Base-by-base conservation (phyloP, 2,329 filamentous ascomycete species). In the Curvularia lunata region DNA sequence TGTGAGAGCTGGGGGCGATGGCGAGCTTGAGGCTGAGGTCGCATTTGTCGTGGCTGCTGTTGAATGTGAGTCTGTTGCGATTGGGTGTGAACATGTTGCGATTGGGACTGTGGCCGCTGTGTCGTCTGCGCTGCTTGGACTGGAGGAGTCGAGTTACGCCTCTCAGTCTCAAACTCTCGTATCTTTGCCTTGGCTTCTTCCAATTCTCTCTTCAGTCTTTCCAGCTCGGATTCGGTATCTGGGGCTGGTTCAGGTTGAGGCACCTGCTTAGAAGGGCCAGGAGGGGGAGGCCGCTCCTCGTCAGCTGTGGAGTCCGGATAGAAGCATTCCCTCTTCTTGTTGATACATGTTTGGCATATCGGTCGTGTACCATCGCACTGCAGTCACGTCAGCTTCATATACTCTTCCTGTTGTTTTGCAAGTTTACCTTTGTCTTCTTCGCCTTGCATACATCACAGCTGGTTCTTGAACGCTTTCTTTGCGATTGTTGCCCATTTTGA, bases 121-220 rank as follows among this genome's bases (percentile, higher is more conserved):
- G 42, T 42, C 46, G 61, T 58, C 43, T 65, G 70, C 21, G 69
- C 64, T 25, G 70, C 67, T 48, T 72, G 71, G 3, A 65, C 56
- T 2, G 70, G 69, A 18, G 69, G 72, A 2, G 59, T 65, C 9
- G 71, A 72, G 52, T 66, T 42, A 12, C 67, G 67, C 25, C 76
- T 71, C 58, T 75, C 71, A 1, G 64, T 62, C 49, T 77, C 70
- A 5, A 75, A 63, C 52, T 75, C 63, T 28, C 70, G 67, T 18
- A 77, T 75, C 12, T 70, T 69, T 7, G 72, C 73, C 53, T 67
- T 74, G n/a, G 74, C 73, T 59, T 75, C 74, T 42, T 75, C 74
- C 7, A 75, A 62, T 50, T 76, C 71, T 52, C 56, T 70, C 60
- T 71, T 74, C 63, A 76, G 71, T 57, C 66, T 70, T 51, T 75